Evolutionary conservation across 495 filamentous ascomycete species (phyloP), one percentile per base, ranked within the genome.

Genomic region (Penicillium lagena): DNA sequence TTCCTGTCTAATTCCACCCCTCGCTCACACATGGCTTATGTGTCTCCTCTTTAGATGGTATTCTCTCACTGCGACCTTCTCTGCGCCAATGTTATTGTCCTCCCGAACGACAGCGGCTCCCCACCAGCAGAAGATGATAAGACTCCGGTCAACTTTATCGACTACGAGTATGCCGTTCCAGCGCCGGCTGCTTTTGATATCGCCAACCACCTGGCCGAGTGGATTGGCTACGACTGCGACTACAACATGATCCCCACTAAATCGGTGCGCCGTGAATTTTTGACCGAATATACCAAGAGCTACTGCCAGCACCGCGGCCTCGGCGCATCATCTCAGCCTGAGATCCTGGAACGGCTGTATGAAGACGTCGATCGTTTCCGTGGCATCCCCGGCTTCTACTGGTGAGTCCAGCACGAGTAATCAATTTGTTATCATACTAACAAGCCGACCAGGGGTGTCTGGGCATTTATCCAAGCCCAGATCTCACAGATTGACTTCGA

Each of bases 141-240:
- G 7, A 56, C 75, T 48, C 55, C 70, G 43, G 88, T 97, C 37
- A 81, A 80, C 58, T 97, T 99, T 62, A 97, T 99, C 56, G 93
- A 99, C 66, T 99, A 97, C 69, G 93, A 99, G 67, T 95, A 93
- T 60, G 89, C 91, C 8, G 90, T 88, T 1, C 89, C 94, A 2
- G 90, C 90, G 7, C 93, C 94, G 1, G 87, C 90, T 11, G 89
- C 93, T n/a, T 99, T 99, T 63, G 93, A 99, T 61, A 80, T 99
- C 45, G 84, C 93, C n/a, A 99, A 99, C 73, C 93, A 99, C 73
- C 91, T 99, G 60, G 89, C 94, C 35, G 93, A 99, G 71, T 99
- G 93, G 91, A 90, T 84, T 42, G 93, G 93, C 45, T 95, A 95
- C 57, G 87, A 93, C 51, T 99, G 93, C 76, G 90, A 99, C 62